Conservation (phyloP, 2,329 filamentous ascomycete genomes). For the Cladorrhinum sp. region DNA sequence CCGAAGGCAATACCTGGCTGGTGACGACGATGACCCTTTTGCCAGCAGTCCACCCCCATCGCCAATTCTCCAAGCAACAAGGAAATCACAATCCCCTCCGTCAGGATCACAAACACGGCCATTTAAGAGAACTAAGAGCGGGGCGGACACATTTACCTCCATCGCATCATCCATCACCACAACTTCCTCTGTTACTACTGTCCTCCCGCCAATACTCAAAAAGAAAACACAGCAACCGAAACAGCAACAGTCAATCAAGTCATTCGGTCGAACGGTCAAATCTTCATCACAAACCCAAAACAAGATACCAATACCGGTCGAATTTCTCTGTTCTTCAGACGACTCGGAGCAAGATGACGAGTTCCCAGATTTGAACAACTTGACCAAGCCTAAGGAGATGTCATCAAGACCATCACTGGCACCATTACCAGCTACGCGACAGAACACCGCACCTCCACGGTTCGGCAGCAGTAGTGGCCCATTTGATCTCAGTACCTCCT, state of each 20-base stretch:
- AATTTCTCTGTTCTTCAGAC: background rate
- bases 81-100: constrained; percentile 29
- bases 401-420: background rate
- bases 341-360: constrained; percentile 7
- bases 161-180: background rate
- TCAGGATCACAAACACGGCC: constrained; percentile 10
- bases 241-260: constrained; percentile 7
- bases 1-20: background rate
- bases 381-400: background rate
- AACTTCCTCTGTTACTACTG: background rate
- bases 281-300: background rate
- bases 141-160: constrained; percentile 2
- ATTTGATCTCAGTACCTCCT: background rate
- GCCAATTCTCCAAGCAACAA: constrained; percentile 23
- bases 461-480: background rate
- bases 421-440: background rate
- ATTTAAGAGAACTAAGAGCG: constrained; percentile 25
- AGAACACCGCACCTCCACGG: background rate
- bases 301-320: constrained; percentile 2
- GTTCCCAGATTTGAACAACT: background rate
- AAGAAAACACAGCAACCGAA: background rate
- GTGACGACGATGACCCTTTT: background rate
- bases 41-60: background rate
- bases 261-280: constrained; percentile 1
- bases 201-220: background rate